Evolutionary conservation across 1,284 basidiomycete species (phyloP).

Genomic region (Peniophora sp.): DNA sequence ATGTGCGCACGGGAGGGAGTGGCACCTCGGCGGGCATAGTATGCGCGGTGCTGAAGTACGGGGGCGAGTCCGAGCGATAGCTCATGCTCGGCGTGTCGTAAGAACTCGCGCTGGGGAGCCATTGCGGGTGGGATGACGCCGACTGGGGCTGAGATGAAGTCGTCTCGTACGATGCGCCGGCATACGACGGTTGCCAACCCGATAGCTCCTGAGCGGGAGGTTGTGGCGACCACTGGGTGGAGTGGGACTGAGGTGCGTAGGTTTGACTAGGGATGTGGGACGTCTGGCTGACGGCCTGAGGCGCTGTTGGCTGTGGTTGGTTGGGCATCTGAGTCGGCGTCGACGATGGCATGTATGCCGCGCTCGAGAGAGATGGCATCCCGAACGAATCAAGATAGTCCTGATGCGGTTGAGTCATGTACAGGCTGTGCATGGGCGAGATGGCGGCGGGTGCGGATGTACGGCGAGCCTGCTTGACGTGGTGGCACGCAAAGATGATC

Average conservation of each 20-base stretch:
- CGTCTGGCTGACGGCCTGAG: background rate
- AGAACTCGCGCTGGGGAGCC: background rate
- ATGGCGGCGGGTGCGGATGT: constrained; percentile 19
- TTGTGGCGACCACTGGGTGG: background rate
- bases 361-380: constrained; percentile 16
- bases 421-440: constrained; percentile 20
- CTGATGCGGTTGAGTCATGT: constrained; percentile 24
- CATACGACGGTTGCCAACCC: background rate
- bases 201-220: background rate
- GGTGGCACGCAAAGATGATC: constrained; percentile 81
- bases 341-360: constrained; percentile 19
- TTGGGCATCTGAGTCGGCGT: background rate
- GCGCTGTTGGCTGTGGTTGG: background rate
- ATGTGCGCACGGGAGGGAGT: constrained; percentile 6
- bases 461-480: constrained; percentile 44
- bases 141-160: background rate
- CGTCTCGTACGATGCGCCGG: constrained; percentile 1
- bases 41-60: background rate
- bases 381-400: constrained; percentile 18
- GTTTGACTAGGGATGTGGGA: background rate
- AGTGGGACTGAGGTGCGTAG: background rate
- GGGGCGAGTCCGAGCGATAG: background rate
- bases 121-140: background rate
- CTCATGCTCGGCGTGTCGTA: background rate
- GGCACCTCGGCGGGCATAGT: constrained; percentile 3